Conservation (phyloP, 1,139 yeast genomes). For the Debaryomycetaceae sp. region DNA sequence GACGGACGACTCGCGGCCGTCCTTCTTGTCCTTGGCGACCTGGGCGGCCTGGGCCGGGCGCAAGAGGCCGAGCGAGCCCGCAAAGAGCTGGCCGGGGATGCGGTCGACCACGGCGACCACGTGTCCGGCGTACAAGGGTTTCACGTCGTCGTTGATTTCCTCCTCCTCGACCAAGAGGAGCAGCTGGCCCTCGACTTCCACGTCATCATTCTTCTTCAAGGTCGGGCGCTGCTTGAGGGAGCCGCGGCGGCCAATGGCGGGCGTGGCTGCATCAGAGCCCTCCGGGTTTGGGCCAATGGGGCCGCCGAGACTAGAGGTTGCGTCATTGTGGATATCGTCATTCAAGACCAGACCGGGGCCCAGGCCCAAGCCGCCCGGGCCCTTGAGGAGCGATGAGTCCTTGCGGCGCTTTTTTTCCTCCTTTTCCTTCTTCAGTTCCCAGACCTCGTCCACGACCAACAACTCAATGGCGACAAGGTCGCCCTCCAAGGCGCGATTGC, state of each 20-base stretch:
- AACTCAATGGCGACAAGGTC: constrained; percentile 93
- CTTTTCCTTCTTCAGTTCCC: constrained; percentile 93
- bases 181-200: constrained; percentile 96
- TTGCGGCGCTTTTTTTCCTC: constrained; percentile 95
- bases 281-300: constrained; percentile 7
- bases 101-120: constrained; percentile 97
- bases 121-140: constrained; percentile 95
- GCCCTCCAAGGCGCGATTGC: constrained; percentile 95
- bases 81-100: constrained; percentile 90
- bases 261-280: constrained; percentile 8
- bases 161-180: constrained; percentile 87
- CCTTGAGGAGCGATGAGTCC: constrained; percentile 37
- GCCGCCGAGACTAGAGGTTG: constrained; percentile 36
- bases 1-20: constrained; percentile 37
- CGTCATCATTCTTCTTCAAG: constrained; percentile 97
- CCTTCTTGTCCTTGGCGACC: constrained; percentile 60
- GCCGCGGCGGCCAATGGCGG: constrained; percentile 67
- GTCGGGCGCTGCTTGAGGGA: constrained; percentile 93
- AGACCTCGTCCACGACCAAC: constrained; percentile 90
- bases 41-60: constrained; percentile 96
- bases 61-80: constrained; percentile 85
- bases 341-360: constrained; percentile 36
- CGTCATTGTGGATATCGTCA: constrained; percentile 64
- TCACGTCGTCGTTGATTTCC: constrained; percentile 84
- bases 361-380: constrained; percentile 18